Base-by-base conservation (phyloP, 2,329 filamentous ascomycete species). In the Aureobasidium sp. region DNA sequence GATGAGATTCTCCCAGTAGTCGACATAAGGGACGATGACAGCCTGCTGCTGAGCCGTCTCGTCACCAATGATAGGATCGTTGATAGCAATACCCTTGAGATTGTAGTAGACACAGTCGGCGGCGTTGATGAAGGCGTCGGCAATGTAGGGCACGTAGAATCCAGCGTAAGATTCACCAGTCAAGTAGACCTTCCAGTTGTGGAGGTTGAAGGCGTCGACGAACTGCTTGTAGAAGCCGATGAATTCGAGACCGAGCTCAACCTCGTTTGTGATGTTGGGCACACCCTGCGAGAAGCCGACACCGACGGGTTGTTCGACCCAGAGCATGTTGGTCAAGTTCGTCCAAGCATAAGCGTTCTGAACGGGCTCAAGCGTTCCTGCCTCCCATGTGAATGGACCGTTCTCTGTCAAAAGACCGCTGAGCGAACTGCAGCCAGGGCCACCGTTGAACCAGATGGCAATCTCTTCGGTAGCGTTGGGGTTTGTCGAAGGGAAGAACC, bases 321-420 rank as follows among this genome's bases (percentile, higher is more conserved):
- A 94, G 51, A 94, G 77, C 68, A 92, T 83, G 72, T 92, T 91
- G 59, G 88, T 89, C 39, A 93, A 74, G 56, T 87, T 87, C 64
- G 84, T 70, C 76, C 76, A 79, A 36, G 73, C 72, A 70, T 72
- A 79, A 0, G 75, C 73, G 63, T 79, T 79, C 62, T 74, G 71
- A 0, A 78, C 73, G 1, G 77, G 73, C 17, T 68, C 62, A 68
- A 71, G 65, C 6, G 72, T 74, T 41, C 72, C 72, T 66, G 75
- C 75, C 47, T 78, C 74, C 78, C 78, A 80, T 1, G 74, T 67
- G 59, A 80, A 73, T 0, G 76, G 75, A 0, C 76, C 75, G 51
- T 77, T 77, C 65, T 78, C 76, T 49, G 76, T 75, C 48, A 78
- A 65, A 58, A 78, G 74, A 6, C 76, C 76, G 62, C 76, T 74